Evolutionary conservation across 1,139 yeast species (phyloP).

Genomic region (Hansenula lynferdii): DNA sequence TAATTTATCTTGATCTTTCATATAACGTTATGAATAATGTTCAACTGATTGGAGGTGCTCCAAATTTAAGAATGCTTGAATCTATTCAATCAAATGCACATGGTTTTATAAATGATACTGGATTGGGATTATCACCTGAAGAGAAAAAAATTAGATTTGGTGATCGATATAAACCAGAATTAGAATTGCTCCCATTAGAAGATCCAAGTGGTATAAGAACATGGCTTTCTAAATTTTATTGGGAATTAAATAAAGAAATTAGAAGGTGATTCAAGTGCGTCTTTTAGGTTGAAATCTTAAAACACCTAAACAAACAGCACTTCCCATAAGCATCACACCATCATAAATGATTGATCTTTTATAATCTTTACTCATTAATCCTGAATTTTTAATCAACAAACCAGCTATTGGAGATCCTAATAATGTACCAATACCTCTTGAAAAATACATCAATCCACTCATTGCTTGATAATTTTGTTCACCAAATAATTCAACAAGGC

Average conservation of each 20-base stretch:
- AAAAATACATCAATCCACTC: constrained; percentile 28
- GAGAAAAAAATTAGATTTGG: neutral
- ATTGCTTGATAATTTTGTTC: constrained; percentile 23
- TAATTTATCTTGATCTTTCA: neutral
- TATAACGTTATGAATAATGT: neutral
- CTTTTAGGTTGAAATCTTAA: neutral
- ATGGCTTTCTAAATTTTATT: neutral
- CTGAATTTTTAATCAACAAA: constrained; percentile 20
- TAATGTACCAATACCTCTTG: constrained; percentile 30
- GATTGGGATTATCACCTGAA: neutral
- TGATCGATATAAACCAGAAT: neutral
- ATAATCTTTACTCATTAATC: constrained; percentile 21
- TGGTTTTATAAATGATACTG: neutral
- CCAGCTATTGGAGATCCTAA: constrained; percentile 35
- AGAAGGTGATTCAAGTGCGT: no score
- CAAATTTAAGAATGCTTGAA: neutral
- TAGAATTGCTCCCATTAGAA: neutral
- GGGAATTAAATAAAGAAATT: neutral
- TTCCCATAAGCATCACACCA: constrained; percentile 24
- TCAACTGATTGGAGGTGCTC: neutral
- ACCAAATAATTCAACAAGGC: constrained; percentile 37
- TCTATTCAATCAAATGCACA: neutral
- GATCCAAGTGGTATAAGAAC: neutral
- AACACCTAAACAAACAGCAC: constrained; percentile 18
- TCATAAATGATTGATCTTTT: constrained; percentile 26